Evolutionary conservation across 1,284 basidiomycete species (phyloP), one percentile per base, ranked within the genome.

Genomic region (Moesziomyces sp.): DNA sequence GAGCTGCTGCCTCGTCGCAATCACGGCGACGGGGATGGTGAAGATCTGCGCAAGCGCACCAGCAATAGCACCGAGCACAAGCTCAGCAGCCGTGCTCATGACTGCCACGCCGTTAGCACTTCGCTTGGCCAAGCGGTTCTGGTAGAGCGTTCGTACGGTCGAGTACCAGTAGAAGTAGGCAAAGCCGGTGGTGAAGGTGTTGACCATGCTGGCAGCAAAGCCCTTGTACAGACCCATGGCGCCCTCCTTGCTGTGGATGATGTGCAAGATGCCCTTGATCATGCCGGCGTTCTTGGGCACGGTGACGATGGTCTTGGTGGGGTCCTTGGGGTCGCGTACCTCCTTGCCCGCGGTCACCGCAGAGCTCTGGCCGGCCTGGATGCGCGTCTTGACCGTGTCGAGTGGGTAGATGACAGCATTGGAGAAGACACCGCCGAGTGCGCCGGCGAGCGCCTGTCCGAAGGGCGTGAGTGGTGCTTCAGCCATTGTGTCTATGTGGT

Each of bases 161-260:
- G 94, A 92, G 86, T 98, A 98, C 88, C 97, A 98, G 88, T 97
- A 98, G 88, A 99, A 99, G 87, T 99, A 99, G 21, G 97, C 95
- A 83, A 96, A 97, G 89, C 97, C 96, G 75, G 81, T 86, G 92
- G 90, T 94, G 85, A 99, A 99, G 0, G 93, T 96, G 85, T 97
- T 98, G 77, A 98, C 87, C 95, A 99, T 98, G 63, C 92, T 97
- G n/a, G 97, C 97, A 42, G 90, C 88, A 83, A 98, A 99, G 5
- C 97, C 97, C 65, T 91, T 90, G 86, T 97, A 99, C 82, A 91
- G 90, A 0, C 93, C 95, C 9, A 40, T n/a, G 23, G 67, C 53
- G 23, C 82, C 82, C 46, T 79, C 79, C 52, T 81, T 80, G 58
- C 74, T 75, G 21, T 57, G 46, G 30, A 75, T 74, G 51, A 84